These are phyloP conservation scores for Lepidium campestre DNA, from an alignment of 441 rosid species.

Conservation along the genomic window DNA sequence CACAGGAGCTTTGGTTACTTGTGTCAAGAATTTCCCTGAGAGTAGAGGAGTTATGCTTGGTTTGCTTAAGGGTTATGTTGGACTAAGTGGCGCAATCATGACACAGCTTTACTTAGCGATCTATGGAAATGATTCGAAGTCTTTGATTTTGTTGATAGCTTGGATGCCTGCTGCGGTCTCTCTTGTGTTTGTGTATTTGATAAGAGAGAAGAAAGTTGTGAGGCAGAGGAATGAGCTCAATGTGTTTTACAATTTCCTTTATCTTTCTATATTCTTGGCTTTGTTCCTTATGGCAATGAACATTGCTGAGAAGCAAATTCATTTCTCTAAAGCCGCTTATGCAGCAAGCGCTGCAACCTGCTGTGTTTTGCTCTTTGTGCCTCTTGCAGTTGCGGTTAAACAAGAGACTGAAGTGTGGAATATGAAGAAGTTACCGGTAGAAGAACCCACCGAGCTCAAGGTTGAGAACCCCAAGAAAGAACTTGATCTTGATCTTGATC, in stretches of 20 bases:
- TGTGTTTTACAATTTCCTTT: slow-evolving; percentile 58
- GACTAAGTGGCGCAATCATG: slow-evolving; percentile 80
- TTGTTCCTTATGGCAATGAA: slow-evolving; percentile 65
- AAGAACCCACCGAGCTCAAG: slow-evolving; percentile 24
- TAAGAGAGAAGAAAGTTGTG: slow-evolving; percentile 43
- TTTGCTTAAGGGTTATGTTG: slow-evolving; percentile 71
- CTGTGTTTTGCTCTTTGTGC: slow-evolving; percentile 50
- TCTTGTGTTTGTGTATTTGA: slow-evolving; percentile 57
- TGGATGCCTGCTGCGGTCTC: slow-evolving; percentile 86
- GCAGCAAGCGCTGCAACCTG: slow-evolving; percentile 42
- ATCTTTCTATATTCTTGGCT: slow-evolving; percentile 52
- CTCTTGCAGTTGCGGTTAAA: slow-evolving; percentile 48
- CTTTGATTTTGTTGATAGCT: slow-evolving; percentile 66
- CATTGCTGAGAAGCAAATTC: slow-evolving; percentile 44
- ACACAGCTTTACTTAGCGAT: slow-evolving; percentile 76
- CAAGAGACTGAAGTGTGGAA: slow-evolving; percentile 63
- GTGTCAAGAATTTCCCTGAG: slow-evolving; percentile 83
- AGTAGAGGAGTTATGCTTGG: slow-evolving; percentile 79
- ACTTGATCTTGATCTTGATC: slow-evolving; percentile 10
- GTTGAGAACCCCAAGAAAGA: slow-evolving; percentile 18
- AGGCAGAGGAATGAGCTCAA: slow-evolving; percentile 50
- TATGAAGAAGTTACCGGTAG: slow-evolving; percentile 27
- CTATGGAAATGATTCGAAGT: slow-evolving; percentile 64
- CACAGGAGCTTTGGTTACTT: slow-evolving; percentile 81
- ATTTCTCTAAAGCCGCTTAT: slow-evolving; percentile 44